phyloP scores from a whole-genome alignment of 441 rosid species.

The Pelargonium cotyledonis region DNA sequence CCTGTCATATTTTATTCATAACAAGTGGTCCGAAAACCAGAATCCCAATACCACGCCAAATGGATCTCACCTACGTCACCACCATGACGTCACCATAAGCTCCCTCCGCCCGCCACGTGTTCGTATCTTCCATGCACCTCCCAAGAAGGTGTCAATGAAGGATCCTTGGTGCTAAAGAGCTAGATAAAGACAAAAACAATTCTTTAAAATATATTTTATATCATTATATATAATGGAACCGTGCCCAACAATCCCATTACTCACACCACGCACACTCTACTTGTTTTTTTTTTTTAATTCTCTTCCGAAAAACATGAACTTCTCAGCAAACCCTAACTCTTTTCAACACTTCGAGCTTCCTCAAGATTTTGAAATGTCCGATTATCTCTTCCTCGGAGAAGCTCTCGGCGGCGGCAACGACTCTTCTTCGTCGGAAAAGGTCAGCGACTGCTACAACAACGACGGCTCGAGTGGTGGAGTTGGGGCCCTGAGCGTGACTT shows the following conservation, averaged over 20 bases:
- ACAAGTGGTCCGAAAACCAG: neutral
- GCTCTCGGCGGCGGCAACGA: neutral
- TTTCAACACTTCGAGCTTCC: neutral
- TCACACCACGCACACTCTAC: neutral
- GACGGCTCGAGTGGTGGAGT: neutral
- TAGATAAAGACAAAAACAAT: neutral
- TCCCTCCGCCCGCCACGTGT: neutral
- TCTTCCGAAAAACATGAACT: neutral
- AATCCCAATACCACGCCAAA: too few species aligned
- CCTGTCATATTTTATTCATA: too few species aligned
- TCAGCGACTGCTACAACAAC: neutral
- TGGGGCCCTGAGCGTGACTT: neutral
- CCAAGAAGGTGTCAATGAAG: neutral
- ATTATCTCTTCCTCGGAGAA: neutral
- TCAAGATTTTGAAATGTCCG: neutral
- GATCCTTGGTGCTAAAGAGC: neutral
- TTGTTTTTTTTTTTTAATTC: neutral
- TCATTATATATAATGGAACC: neutral
- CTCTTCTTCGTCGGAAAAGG: neutral
- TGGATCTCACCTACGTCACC: slow-evolving; percentile 1
- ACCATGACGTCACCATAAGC: neutral
- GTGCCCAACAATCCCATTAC: neutral
- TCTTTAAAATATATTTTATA: neutral
- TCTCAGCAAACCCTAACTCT: slow-evolving; percentile 4
- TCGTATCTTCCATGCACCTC: neutral